A percentile compares a stretch with the other conserved stretches of the same genome.
phyloP scores from a whole-genome alignment of 208 protist genomes.

The Leishmania lainsoni region DNA sequence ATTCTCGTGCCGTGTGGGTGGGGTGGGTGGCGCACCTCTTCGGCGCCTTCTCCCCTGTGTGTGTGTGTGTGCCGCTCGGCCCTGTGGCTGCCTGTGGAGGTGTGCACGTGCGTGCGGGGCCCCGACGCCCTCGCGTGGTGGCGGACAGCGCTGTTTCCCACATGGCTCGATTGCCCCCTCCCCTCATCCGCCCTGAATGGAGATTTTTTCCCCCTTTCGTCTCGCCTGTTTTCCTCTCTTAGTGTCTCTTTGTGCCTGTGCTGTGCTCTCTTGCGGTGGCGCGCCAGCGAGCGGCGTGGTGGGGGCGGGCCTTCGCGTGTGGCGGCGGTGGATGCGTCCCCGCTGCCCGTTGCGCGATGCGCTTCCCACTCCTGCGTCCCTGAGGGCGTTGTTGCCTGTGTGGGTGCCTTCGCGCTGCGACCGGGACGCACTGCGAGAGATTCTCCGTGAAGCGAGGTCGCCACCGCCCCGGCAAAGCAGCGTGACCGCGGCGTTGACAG shows the following conservation, averaged over 20 bases:
- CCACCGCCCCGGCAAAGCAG: not conserved
- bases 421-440: not conserved
- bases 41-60: not conserved
- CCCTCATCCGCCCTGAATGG: too few relatives aligned
- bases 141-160: not conserved
- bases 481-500: not conserved
- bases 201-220: not conserved
- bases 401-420: not conserved
- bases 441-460: not conserved
- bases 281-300: constrained; percentile 1
- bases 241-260: not conserved
- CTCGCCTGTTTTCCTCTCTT: not conserved
- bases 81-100: not conserved
- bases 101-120: not conserved
- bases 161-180: not conserved
- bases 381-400: not conserved
- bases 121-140: not conserved
- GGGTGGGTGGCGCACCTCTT: not conserved
- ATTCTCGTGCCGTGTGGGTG: not conserved
- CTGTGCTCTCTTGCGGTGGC: not conserved
- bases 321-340: constrained; percentile 3
- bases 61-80: not conserved
- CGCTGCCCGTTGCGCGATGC: constrained; percentile 7
- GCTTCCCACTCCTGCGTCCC: not conserved
- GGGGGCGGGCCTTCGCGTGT: not conserved